Conservation (phyloP, 2,329 filamentous ascomycete genomes). For the Sclerotinia minor region DNA sequence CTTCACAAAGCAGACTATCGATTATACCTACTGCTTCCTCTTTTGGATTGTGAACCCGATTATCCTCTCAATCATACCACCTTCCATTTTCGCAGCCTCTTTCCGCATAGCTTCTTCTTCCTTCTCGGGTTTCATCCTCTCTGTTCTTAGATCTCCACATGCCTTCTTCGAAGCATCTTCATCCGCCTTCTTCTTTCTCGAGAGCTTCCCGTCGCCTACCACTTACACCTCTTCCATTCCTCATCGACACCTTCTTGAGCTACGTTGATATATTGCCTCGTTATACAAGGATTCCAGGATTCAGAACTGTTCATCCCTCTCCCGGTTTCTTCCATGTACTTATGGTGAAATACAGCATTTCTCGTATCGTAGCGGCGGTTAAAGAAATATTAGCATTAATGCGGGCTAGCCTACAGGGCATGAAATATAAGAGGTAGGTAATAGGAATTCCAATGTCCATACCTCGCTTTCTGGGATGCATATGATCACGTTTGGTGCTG, state of each 20-base stretch:
- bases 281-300: background rate
- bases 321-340: background rate
- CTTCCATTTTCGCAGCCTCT: too few species aligned
- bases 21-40: background rate
- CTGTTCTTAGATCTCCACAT: background rate
- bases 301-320: background rate
- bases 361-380: background rate
- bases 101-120: too few species aligned
- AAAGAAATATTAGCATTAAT: background rate
- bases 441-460: background rate
- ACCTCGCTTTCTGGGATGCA: background rate
- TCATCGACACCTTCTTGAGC: background rate
- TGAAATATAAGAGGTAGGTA: background rate
- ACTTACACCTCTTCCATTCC: background rate
- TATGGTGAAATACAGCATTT: too few species aligned
- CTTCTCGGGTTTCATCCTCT: background rate
- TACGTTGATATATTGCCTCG: background rate
- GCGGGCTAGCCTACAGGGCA: background rate
- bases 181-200: background rate
- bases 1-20: background rate
- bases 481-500: background rate
- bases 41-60: too few species aligned
- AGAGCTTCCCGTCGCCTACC: background rate
- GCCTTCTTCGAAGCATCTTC: background rate
- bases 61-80: background rate